These are phyloP conservation scores for Penicillium sp. DNA, from an alignment of 2,329 filamentous ascomycete species.

Conservation along the genomic window DNA sequence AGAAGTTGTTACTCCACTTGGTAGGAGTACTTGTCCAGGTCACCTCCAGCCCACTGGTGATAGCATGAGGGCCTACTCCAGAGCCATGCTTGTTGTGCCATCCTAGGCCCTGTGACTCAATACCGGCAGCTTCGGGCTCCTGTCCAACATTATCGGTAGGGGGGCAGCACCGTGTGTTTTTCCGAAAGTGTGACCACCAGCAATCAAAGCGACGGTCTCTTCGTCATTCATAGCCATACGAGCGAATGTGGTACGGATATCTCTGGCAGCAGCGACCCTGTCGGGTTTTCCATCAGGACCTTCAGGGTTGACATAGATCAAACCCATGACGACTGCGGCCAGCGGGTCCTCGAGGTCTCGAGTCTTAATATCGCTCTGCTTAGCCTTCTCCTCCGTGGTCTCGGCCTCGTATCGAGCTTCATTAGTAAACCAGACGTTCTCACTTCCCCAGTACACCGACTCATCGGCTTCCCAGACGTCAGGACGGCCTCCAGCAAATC, in stretches of 20 bases:
- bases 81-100: slow-evolving; percentile 65
- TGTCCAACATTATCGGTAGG: slow-evolving; percentile 62
- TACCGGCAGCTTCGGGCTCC: slow-evolving; percentile 64
- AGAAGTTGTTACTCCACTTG: slow-evolving; percentile 73
- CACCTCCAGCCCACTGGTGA: slow-evolving; percentile 75
- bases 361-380: slow-evolving; percentile 51
- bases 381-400: slow-evolving; percentile 43
- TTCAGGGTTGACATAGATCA: slow-evolving; percentile 82
- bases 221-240: slow-evolving; percentile 84
- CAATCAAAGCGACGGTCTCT: slow-evolving; percentile 77
- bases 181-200: slow-evolving; percentile 75
- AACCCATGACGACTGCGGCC: slow-evolving; percentile 69
- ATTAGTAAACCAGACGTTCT: slow-evolving; percentile 67
- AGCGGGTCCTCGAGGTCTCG: slow-evolving; percentile 68
- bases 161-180: slow-evolving; percentile 76
- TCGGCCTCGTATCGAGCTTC: slow-evolving; percentile 65
- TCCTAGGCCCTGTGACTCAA: slow-evolving; percentile 70
- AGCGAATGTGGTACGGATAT: slow-evolving; percentile 72
- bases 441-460: slow-evolving; percentile 74
- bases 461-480: slow-evolving; percentile 76
- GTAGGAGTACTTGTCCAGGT: slow-evolving; percentile 75
- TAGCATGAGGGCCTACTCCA: slow-evolving; percentile 70
- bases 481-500: slow-evolving; percentile 69
- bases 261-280: slow-evolving; percentile 65
- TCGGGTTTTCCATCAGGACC: slow-evolving; percentile 72